Conservation (phyloP, 139 green algal species). For the Micromonas pusilla region DNA sequence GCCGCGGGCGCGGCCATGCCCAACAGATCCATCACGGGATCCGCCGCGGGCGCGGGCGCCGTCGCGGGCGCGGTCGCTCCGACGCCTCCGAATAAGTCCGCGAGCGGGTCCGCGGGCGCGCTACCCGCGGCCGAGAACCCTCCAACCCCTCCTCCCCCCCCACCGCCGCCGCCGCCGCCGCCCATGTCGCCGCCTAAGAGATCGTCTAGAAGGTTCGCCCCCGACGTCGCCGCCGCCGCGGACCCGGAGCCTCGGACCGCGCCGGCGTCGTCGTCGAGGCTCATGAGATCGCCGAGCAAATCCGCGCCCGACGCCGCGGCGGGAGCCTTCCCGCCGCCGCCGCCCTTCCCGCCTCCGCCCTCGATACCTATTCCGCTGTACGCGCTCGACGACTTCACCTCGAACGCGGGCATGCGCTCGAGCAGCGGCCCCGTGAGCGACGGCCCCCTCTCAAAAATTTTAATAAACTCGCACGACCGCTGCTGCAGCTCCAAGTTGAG, state of each 20-base stretch:
- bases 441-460: background rate
- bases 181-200: slow-evolving; percentile 4
- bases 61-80: background rate
- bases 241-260: background rate
- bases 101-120: background rate
- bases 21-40: background rate
- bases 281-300: background rate
- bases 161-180: background rate
- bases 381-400: background rate
- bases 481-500: slow-evolving; percentile 12
- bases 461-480: slow-evolving; percentile 2
- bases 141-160: background rate
- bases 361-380: too few relatives aligned
- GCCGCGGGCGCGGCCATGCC: background rate
- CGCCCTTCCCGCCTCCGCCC: too few relatives aligned
- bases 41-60: too few relatives aligned
- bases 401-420: slow-evolving; percentile 6
- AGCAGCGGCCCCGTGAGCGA: background rate
- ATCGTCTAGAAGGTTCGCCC: background rate
- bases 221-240: background rate
- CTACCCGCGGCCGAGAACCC: background rate
- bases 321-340: background rate
- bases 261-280: background rate
- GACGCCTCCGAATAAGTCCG: background rate
- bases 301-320: background rate